These are phyloP conservation scores for Physcomitrium patens DNA, from an alignment of 225 moss, liverwort and hornwort species.

Conservation along the genomic window DNA sequence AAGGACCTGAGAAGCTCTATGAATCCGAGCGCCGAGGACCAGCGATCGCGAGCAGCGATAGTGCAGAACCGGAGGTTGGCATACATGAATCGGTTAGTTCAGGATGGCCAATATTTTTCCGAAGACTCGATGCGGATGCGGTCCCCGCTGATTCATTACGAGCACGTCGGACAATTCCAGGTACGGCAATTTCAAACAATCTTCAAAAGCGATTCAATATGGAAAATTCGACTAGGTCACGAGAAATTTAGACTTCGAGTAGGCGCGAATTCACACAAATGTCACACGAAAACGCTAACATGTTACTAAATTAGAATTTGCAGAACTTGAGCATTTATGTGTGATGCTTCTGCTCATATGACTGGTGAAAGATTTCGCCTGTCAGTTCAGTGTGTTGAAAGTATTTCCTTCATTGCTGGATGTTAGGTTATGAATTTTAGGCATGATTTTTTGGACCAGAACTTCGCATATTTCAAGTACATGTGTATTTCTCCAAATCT, in stretches of 20 bases:
- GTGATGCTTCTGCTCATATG: too few species aligned
- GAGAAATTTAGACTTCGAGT: background rate
- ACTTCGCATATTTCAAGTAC: too few species aligned
- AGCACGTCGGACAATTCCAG: constrained; percentile 67
- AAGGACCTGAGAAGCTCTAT: constrained; percentile 58
- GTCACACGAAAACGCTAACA: too few species aligned
- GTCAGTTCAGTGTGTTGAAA: too few species aligned
- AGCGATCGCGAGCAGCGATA: constrained; percentile 55
- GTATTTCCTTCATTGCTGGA: too few species aligned
- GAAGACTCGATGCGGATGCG: constrained; percentile 72
- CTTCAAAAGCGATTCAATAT: background rate
- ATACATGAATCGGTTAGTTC: constrained; percentile 66
- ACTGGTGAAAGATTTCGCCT: too few species aligned
- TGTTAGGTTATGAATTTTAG: too few species aligned
- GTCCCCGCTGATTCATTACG: constrained; percentile 63
- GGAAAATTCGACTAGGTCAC: background rate
- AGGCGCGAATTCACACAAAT: too few species aligned
- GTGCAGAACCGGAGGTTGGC: constrained; percentile 71
- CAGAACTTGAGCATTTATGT: too few species aligned
- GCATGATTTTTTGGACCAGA: too few species aligned
- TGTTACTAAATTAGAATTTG: too few species aligned
- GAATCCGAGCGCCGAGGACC: constrained; percentile 60
- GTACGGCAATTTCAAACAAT: constrained; percentile 21
- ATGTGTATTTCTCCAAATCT: too few species aligned
- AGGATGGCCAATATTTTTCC: constrained; percentile 71